phyloP scores from a whole-genome alignment of 805 yeast species.

The Wickerhamiella bombiphila region DNA sequence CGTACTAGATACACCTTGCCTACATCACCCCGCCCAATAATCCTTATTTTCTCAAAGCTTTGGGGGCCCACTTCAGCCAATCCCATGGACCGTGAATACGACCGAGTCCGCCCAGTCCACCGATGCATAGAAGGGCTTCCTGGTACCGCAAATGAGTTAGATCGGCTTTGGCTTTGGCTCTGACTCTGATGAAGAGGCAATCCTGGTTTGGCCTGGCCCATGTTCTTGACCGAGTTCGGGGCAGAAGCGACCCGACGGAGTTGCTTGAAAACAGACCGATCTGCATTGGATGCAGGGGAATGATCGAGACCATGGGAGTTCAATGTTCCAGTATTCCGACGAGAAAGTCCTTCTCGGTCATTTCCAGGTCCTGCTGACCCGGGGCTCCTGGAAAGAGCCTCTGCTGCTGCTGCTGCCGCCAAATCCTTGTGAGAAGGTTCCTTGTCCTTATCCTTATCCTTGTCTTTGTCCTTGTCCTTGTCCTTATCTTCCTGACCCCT shows the following conservation, averaged over 20 bases:
- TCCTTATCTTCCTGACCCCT: constrained; percentile 5
- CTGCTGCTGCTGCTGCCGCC: constrained; percentile 4
- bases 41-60: constrained; percentile 74
- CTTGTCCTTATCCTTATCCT: constrained; percentile 5
- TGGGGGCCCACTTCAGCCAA: constrained; percentile 74
- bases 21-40: constrained; percentile 95
- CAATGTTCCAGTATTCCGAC: not conserved
- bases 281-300: constrained; percentile 2
- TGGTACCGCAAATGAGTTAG: not conserved
- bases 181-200: constrained; percentile 2
- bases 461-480: constrained; percentile 4
- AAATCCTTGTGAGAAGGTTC: constrained; percentile 1
- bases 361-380: not conserved
- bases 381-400: constrained; percentile 1
- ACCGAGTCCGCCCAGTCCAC: constrained; percentile 33
- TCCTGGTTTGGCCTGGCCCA: constrained; percentile 6
- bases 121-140: not conserved
- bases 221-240: constrained; percentile 43
- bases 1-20: constrained; percentile 90
- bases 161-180: not conserved
- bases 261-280: constrained; percentile 15
- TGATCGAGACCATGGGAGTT: not conserved
- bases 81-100: constrained; percentile 53
- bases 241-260: constrained; percentile 70
- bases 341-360: not conserved